Base-by-base conservation (phyloP, 768 basidiomycete species). In the Erythrobasidium yunnanense region DNA sequence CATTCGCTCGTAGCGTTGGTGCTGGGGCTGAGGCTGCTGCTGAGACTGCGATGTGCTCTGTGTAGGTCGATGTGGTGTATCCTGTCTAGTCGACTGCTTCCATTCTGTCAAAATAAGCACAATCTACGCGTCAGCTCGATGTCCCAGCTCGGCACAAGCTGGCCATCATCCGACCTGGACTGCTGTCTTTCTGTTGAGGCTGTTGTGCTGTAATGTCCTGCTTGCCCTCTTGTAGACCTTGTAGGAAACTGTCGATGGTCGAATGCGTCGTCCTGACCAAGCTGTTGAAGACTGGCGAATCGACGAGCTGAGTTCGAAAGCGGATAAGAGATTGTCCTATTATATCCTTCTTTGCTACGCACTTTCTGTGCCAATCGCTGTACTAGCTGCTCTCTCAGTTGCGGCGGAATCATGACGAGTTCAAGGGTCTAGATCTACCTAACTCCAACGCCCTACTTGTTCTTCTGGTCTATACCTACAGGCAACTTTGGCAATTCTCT, bases 381-480 rank as follows among this genome's bases (percentile, higher is more conserved):
- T 15, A 63, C 49, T 2, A 63, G 60, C 18, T 38, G 60, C 22
- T 63, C 60, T 27, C 60, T 29, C 47, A 63, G 47, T 25, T 45
- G 47, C 20, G 60, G 60, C 4, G 60, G 60, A 32, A 63, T 63
- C 60, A 63, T 58, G 7, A 29, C 34, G 54, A 11, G 50, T 35
- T 29, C n/a, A n/a, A n/a, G n/a, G n/a, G n/a, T n/a, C n/a, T n/a
- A n/a, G n/a, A n/a, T n/a, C n/a, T n/a, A n/a, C n/a, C n/a, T n/a
- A n/a, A n/a, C n/a, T n/a, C n/a, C n/a, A n/a, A n/a, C n/a, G n/a
- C n/a, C n/a, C n/a, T n/a, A n/a, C n/a, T n/a, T n/a, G n/a, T n/a
- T n/a, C n/a, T n/a, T n/a, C n/a, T n/a, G n/a, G n/a, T n/a, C n/a
- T n/a, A n/a, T n/a, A n/a, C n/a, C n/a, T n/a, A n/a, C n/a, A n/a